Conservation (phyloP, 2,329 filamentous ascomycete species). For the Cladophialophora carrionii region DNA sequence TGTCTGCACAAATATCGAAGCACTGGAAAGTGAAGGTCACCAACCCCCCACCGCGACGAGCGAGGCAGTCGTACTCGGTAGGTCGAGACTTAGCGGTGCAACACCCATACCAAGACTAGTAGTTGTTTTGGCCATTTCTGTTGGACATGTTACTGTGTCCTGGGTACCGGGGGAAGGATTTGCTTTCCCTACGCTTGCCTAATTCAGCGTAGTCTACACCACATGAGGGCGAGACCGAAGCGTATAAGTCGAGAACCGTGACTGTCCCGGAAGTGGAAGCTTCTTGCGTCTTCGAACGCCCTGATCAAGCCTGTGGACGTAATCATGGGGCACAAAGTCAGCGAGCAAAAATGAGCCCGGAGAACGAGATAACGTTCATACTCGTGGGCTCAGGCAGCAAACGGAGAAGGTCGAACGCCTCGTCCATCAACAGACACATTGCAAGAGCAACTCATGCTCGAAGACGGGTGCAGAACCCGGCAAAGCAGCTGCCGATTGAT, state of each 20-base stretch:
- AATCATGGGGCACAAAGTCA: background rate
- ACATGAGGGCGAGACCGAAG: background rate
- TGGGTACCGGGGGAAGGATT: no score
- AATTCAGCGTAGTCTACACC: background rate
- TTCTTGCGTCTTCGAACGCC: background rate
- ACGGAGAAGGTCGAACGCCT: background rate
- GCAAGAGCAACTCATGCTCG: background rate
- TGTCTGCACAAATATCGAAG: background rate
- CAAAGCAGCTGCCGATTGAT: background rate
- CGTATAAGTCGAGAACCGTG: background rate
- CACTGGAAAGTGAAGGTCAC: background rate
- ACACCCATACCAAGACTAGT: background rate
- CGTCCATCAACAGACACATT: slow-evolving; percentile 6
- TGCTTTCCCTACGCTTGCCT: slow-evolving; percentile 1
- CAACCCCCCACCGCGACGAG: background rate
- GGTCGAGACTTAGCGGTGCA: background rate
- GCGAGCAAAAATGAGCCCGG: background rate
- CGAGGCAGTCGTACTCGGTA: background rate
- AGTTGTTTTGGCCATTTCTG: background rate
- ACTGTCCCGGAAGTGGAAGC: no score
- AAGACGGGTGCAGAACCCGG: background rate
- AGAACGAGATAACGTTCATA: slow-evolving; percentile 1
- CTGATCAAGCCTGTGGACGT: background rate
- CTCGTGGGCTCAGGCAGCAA: background rate
- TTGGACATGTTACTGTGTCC: background rate